Evolutionary conservation across 495 filamentous ascomycete species (phyloP).

Genomic region (Aspergillus sparsus): DNA sequence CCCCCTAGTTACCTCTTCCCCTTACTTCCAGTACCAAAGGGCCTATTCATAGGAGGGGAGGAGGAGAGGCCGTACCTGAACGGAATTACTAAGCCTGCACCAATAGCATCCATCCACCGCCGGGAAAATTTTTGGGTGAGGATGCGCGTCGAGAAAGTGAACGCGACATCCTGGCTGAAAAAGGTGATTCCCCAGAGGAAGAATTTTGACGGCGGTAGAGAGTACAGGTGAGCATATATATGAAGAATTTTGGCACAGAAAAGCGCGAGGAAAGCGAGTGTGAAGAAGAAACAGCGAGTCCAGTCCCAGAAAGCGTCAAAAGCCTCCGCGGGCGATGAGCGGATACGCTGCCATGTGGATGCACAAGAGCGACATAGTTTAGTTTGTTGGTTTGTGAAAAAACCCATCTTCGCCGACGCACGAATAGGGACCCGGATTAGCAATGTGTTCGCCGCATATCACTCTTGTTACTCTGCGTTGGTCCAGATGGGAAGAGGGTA

Average conservation of each 20-base stretch:
- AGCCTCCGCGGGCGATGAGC: conserved; percentile 26
- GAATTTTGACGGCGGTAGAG: conserved; percentile 34
- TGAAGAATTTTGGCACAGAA: conserved; percentile 39
- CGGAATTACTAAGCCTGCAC: conserved; percentile 32
- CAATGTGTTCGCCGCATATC: neutral
- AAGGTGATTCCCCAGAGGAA: conserved; percentile 41
- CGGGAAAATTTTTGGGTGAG: conserved; percentile 30
- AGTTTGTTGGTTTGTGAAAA: neutral
- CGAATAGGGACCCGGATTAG: neutral
- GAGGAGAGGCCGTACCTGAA: conserved; percentile 33
- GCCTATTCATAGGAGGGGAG: neutral
- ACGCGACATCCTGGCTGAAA: conserved; percentile 42
- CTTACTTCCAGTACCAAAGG: no score
- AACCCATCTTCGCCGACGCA: conserved; percentile 15
- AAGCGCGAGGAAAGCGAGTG: conserved; percentile 36
- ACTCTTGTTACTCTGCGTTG: neutral
- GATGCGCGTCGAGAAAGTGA: conserved; percentile 36
- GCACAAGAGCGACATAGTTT: conserved; percentile 13
- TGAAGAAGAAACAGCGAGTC: conserved; percentile 41
- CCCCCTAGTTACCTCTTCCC: no score
- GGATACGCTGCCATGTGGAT: conserved; percentile 7
- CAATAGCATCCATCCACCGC: conserved; percentile 26
- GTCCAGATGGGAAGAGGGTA: neutral
- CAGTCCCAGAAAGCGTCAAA: conserved; percentile 38
- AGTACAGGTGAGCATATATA: conserved; percentile 41